Percentiles rank a stretch among this genome's conserved stretches.
Evolutionary conservation across 352 stramenopile species (phyloP).

Genomic region (Chrysophaeum taylorii): DNA sequence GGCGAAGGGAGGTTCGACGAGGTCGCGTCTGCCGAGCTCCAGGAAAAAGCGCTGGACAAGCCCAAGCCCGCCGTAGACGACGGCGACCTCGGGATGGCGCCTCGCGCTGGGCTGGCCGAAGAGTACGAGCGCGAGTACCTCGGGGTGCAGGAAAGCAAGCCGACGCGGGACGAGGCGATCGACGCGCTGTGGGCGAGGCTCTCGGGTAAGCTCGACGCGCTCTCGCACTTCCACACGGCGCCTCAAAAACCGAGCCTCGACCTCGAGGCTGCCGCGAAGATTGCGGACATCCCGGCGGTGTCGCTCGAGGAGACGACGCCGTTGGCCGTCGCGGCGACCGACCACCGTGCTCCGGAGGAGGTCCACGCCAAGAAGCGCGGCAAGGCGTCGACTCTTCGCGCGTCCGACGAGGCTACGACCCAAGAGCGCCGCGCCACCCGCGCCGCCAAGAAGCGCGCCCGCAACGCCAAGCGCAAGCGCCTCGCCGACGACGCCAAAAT

Average conservation of each 20-base stretch:
- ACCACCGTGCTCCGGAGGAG: not conserved
- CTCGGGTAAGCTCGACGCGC: not conserved
- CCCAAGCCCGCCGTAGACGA: not conserved
- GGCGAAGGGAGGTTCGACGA: not conserved
- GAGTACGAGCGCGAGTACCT: slow-evolving; percentile 9
- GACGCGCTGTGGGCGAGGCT: not conserved
- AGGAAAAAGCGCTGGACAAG: not conserved
- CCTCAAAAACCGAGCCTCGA: not conserved
- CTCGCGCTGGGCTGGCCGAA: not conserved
- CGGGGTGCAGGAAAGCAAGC: not conserved
- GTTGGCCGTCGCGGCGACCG: not conserved
- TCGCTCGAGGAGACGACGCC: not conserved
- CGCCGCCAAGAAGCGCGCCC: not conserved
- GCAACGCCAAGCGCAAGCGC: slow-evolving; percentile 11
- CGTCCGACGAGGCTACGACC: not conserved
- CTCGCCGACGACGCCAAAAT: not conserved
- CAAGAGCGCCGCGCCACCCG: not conserved
- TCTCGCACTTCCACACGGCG: not conserved
- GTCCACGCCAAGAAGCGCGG: slow-evolving; percentile 7
- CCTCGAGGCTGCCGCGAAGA: not conserved
- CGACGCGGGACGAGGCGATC: not conserved
- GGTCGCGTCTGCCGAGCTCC: not conserved
- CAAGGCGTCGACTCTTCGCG: not conserved
- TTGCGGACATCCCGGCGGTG: not conserved
- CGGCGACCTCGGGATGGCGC: not conserved